phyloP scores from a whole-genome alignment of 2,329 filamentous ascomycete species.

The Phyllosticta ampelicida region DNA sequence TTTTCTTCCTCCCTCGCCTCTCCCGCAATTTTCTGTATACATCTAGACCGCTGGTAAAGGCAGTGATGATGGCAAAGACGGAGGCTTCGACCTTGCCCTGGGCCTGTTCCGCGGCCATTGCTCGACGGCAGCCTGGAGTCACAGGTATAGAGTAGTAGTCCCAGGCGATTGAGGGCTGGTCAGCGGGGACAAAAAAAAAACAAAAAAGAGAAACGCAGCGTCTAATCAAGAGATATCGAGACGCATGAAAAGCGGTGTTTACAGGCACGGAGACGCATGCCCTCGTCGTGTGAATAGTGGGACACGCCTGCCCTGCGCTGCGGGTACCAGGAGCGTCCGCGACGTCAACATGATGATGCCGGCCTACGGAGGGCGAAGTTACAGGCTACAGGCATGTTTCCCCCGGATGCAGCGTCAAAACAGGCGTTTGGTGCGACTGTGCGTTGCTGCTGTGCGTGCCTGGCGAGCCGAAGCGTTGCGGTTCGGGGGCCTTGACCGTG shows the following conservation, averaged over 20 bases:
- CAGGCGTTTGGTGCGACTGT: neutral
- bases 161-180: neutral
- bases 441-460: neutral
- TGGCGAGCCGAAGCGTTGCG: neutral
- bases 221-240: neutral
- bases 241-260: neutral
- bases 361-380: neutral
- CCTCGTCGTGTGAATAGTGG: neutral
- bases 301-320: neutral
- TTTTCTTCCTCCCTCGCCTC: conserved; percentile 22
- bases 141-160: too few relatives aligned
- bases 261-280: neutral
- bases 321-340: neutral
- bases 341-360: neutral
- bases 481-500: neutral
- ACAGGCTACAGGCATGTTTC: neutral
- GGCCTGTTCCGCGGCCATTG: neutral
- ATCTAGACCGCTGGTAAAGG: conserved; percentile 35
- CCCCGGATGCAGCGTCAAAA: neutral
- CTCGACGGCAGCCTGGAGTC: neutral
- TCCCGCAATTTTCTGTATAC: conserved; percentile 34
- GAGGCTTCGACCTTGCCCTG: conserved; percentile 9
- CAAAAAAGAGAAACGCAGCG: too few relatives aligned
- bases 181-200: neutral
- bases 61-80: conserved; percentile 33